These are phyloP conservation scores for Pleurotus ostreatus DNA, from an alignment of 768 basidiomycete genomes.

Conservation along the genomic window DNA sequence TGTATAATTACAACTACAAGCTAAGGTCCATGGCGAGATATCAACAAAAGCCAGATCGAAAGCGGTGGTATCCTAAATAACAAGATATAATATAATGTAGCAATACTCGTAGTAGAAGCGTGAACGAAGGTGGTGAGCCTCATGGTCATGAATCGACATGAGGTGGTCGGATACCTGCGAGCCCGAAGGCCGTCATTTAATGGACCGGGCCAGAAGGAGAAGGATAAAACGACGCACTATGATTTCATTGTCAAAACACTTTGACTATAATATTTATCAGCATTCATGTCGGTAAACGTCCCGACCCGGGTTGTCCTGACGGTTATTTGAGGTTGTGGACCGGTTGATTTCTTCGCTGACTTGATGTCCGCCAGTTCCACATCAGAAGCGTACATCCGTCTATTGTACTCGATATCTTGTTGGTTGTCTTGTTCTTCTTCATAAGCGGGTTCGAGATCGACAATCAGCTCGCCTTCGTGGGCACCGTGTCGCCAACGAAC, in stretches of 20 bases:
- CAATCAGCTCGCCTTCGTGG: conserved; percentile 33
- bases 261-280: neutral
- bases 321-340: neutral
- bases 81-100: no score
- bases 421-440: conserved; percentile 9
- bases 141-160: no score
- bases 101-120: no score
- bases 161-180: no score
- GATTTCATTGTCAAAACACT: conserved; percentile 6
- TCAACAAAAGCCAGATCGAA: no score
- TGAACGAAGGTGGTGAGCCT: no score
- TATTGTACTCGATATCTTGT: conserved; percentile 4
- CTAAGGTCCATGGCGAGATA: no score
- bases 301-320: conserved; percentile 5
- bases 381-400: neutral
- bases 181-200: no score
- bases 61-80: no score
- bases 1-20: no score
- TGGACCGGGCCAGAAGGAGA: conserved; percentile 14
- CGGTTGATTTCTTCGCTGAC: neutral
- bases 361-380: conserved; percentile 6
- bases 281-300: neutral
- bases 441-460: conserved; percentile 19
- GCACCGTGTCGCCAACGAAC: conserved; percentile 33
- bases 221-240: conserved; percentile 13